These are phyloP conservation scores for Blastobotrys raffinosifermentans DNA, from an alignment of 1,139 yeast genomes.

Conservation along the genomic window DNA sequence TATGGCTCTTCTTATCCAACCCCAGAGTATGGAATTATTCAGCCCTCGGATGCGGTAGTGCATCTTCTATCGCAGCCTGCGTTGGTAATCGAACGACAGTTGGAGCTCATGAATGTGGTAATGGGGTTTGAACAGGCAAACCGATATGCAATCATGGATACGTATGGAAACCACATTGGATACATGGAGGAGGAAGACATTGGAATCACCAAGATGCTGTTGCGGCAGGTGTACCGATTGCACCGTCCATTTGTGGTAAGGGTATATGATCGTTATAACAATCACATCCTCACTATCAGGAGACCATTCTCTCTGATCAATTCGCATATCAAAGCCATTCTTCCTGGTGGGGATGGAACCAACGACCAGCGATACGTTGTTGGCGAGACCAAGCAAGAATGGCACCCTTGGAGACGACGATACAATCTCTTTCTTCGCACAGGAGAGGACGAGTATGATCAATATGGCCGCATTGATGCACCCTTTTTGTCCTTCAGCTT, in stretches of 20 bases:
- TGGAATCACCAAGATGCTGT: constrained; percentile 60
- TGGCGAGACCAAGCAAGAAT: constrained; percentile 85
- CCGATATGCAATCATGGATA: constrained; percentile 65
- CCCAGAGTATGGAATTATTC: constrained; percentile 35
- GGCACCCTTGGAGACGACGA: constrained; percentile 90
- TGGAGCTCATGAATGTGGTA: constrained; percentile 81
- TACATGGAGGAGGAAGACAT: constrained; percentile 75
- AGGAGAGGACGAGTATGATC: constrained; percentile 44
- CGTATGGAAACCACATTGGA: constrained; percentile 69
- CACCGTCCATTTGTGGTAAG: constrained; percentile 86
- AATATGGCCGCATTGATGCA: constrained; percentile 82
- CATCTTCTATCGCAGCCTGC: constrained; percentile 68
- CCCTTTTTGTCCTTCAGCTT: constrained; percentile 84
- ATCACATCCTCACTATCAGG: constrained; percentile 52
- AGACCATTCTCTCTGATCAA: constrained; percentile 86
- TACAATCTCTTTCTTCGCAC: constrained; percentile 58
- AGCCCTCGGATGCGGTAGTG: constrained; percentile 50
- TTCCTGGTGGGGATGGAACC: constrained; percentile 40
- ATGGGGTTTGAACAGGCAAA: constrained; percentile 92
- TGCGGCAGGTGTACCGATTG: constrained; percentile 74
- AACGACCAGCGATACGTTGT: constrained; percentile 38
- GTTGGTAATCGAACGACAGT: constrained; percentile 75
- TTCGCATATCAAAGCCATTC: constrained; percentile 69
- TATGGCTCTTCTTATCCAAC: too few species aligned
- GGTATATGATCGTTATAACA: constrained; percentile 67